phyloP scores from a whole-genome alignment of 495 filamentous ascomycete species.

The Collariella sp. region DNA sequence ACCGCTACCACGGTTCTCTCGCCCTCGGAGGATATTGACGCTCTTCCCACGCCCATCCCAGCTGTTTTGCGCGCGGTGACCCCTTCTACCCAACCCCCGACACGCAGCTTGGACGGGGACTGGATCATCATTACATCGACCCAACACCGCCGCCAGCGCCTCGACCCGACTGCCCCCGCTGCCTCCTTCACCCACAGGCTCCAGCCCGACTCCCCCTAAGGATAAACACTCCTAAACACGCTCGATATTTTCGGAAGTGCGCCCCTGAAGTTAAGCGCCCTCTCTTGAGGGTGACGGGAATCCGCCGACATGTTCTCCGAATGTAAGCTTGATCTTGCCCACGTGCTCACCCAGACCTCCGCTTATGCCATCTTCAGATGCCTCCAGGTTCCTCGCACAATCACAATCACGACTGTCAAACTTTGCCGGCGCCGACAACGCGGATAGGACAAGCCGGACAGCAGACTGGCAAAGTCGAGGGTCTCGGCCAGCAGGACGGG shows the following conservation, averaged over 20 bases:
- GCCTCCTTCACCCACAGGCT: neutral
- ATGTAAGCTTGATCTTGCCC: constrained; percentile 55
- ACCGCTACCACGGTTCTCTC: neutral
- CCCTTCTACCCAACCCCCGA: neutral
- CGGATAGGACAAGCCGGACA: constrained; percentile 27
- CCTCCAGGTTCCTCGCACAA: constrained; percentile 93
- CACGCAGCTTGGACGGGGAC: neutral
- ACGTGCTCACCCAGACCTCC: constrained; percentile 1
- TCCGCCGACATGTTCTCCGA: constrained; percentile 78
- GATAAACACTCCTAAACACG: too few species aligned
- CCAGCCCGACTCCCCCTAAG: neutral
- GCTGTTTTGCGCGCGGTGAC: neutral
- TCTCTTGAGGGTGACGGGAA: constrained; percentile 19
- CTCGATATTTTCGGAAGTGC: neutral
- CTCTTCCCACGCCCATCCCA: neutral
- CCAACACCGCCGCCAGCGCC: neutral
- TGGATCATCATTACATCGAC: constrained; percentile 15
- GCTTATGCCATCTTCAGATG: constrained; percentile 51
- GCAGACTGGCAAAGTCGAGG: constrained; percentile 31
- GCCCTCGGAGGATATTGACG: neutral
- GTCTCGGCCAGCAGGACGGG: constrained; percentile 28
- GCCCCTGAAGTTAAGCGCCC: constrained; percentile 6
- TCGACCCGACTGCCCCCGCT: neutral
- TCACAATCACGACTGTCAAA: constrained; percentile 77
- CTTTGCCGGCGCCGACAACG: constrained; percentile 54